phyloP scores from a whole-genome alignment of 371 early-diverging fungal genomes.

The Blyttiomyces sp. region DNA sequence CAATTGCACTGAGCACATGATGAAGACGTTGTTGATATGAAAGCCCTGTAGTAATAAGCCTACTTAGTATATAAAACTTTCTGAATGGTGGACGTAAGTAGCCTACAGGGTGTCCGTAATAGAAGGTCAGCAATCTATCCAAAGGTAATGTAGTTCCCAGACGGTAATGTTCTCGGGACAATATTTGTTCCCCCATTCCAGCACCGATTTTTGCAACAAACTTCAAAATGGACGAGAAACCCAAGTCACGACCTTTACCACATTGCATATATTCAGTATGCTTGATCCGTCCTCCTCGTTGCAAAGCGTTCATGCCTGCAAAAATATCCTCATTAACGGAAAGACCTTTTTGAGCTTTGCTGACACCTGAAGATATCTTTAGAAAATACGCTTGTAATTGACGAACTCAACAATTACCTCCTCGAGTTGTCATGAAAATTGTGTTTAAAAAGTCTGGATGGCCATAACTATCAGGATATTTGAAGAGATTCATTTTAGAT shows the following conservation, averaged over 20 bases:
- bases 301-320: conserved; percentile 77
- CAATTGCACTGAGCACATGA: conserved; percentile 80
- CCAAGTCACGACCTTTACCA: conserved; percentile 88
- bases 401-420: conserved; percentile 44
- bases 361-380: conserved; percentile 51
- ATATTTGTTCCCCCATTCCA: conserved; percentile 91
- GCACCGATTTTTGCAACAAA: conserved; percentile 89
- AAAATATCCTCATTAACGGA: conserved; percentile 93
- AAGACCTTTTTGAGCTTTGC: conserved; percentile 88
- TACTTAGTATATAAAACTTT: neutral
- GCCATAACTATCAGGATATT: conserved; percentile 57
- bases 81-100: neutral
- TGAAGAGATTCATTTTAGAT: too few relatives aligned
- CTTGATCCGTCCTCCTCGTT: conserved; percentile 82
- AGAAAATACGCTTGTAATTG: neutral
- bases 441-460: conserved; percentile 91
- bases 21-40: conserved; percentile 88
- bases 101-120: conserved; percentile 28
- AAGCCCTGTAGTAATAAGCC: conserved; percentile 67
- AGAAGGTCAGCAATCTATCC: conserved; percentile 85
- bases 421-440: conserved; percentile 84
- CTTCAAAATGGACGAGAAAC: conserved; percentile 81
- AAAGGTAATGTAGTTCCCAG: conserved; percentile 80
- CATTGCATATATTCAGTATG: conserved; percentile 91
- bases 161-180: conserved; percentile 86